Conservation (phyloP, 768 basidiomycete species). For the Rhizopogon vulgaris region DNA sequence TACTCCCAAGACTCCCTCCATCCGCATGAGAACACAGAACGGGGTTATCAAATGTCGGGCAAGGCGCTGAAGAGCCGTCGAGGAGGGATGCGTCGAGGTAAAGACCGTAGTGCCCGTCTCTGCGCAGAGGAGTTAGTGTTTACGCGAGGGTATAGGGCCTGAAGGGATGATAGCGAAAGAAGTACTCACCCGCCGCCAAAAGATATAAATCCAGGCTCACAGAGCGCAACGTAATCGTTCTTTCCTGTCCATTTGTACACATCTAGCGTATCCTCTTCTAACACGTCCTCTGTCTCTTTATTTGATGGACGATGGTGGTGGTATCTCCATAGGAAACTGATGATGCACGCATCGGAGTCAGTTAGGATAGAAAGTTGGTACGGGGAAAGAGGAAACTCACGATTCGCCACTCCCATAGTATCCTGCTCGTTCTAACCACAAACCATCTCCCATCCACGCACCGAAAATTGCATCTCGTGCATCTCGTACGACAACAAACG, state of each 20-base stretch:
- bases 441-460: constrained; percentile 73
- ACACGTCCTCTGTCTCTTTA: constrained; percentile 17
- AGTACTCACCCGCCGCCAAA: constrained; percentile 85
- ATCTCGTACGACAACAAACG: constrained; percentile 64
- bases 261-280: constrained; percentile 49
- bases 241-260: constrained; percentile 81
- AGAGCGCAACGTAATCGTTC: constrained; percentile 88
- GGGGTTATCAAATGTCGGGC: constrained; percentile 85
- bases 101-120: constrained; percentile 84
- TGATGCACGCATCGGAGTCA: not conserved
- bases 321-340: constrained; percentile 75
- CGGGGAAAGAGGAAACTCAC: constrained; percentile 29
- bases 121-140: constrained; percentile 19
- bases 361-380: no score
- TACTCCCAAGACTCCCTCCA: constrained; percentile 19
- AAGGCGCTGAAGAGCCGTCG: constrained; percentile 78
- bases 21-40: constrained; percentile 52
- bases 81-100: constrained; percentile 79
- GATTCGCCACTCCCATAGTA: constrained; percentile 92
- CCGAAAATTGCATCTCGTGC: constrained; percentile 67
- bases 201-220: constrained; percentile 73
- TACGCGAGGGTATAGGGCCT: constrained; percentile 1
- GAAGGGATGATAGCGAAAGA: not conserved
- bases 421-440: constrained; percentile 50
- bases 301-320: constrained; percentile 25